phyloP scores from a whole-genome alignment of 1,139 yeast species.

The Sugiyamaella japonica region DNA sequence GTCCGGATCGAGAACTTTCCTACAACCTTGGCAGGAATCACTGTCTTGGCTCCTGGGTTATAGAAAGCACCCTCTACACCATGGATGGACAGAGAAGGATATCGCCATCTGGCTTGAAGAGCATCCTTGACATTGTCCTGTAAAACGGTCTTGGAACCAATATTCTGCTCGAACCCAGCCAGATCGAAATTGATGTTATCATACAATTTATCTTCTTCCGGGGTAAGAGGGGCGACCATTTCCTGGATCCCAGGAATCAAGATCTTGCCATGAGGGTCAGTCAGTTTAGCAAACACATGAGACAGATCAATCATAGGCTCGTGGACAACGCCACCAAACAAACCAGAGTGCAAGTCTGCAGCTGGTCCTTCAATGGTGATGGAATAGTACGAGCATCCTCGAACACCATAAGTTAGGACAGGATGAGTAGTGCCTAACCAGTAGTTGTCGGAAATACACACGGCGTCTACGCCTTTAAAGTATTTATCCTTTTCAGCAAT shows the following conservation, averaged over 20 bases:
- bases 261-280: conserved; percentile 71
- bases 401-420: conserved; percentile 92
- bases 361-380: conserved; percentile 83
- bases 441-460: conserved; percentile 94
- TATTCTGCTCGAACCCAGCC: conserved; percentile 80
- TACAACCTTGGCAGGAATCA: conserved; percentile 88
- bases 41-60: conserved; percentile 96
- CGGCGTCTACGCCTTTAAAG: conserved; percentile 88
- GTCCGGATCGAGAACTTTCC: conserved; percentile 98
- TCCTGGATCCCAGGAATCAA: conserved; percentile 84
- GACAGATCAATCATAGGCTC: conserved; percentile 97
- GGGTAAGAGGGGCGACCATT: conserved; percentile 93
- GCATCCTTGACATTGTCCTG: conserved; percentile 78
- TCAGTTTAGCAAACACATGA: conserved; percentile 72
- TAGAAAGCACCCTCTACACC: conserved; percentile 98
- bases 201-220: conserved; percentile 69
- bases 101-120: conserved; percentile 98
- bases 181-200: conserved; percentile 84
- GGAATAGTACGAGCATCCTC: conserved; percentile 95
- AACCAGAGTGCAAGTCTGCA: conserved; percentile 96
- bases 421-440: conserved; percentile 98
- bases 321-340: conserved; percentile 95
- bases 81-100: conserved; percentile 91
- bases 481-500: conserved; percentile 73
- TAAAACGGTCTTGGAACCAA: conserved; percentile 83